A percentile compares a stretch with the other conserved stretches of the same genome.
Conservation (phyloP, 2,329 filamentous ascomycete species). For the Neonectria punicea region DNA sequence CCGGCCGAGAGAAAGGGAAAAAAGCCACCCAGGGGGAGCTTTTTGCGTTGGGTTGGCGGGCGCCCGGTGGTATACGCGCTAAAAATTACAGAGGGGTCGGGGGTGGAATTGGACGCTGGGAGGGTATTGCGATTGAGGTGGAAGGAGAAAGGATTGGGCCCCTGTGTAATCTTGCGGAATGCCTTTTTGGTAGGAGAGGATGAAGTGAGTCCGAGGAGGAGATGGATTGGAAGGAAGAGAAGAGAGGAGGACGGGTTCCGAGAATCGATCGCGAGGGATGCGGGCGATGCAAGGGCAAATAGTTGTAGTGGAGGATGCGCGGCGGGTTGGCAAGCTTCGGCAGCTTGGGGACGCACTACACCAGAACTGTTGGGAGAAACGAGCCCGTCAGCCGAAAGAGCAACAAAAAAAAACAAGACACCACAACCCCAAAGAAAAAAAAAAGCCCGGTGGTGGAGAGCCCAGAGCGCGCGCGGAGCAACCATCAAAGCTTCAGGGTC, state of each 20-base stretch:
- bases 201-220: constrained; percentile 11
- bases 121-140: constrained; percentile 5
- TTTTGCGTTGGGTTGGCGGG: constrained; percentile 25
- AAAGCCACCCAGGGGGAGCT: constrained; percentile 25
- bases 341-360: constrained; percentile 38
- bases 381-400: constrained; percentile 32
- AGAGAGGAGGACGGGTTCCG: constrained; percentile 9
- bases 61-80: constrained; percentile 38
- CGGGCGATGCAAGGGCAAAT: constrained; percentile 40
- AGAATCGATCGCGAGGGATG: constrained; percentile 27
- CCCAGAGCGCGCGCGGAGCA: constrained; percentile 12
- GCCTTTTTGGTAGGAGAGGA: background rate
- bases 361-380: constrained; percentile 46
- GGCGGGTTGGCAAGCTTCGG: constrained; percentile 38
- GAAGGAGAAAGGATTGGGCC: constrained; percentile 26
- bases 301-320: constrained; percentile 23
- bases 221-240: constrained; percentile 10
- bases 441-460: constrained; percentile 15
- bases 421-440: constrained; percentile 40
- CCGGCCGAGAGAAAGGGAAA: constrained; percentile 37
- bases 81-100: constrained; percentile 43
- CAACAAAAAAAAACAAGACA: constrained; percentile 22
- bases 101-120: constrained; percentile 11
- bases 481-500: constrained; percentile 7
- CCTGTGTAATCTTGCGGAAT: constrained; percentile 10